Conservation (phyloP, 768 basidiomycete species). For the Imleria badia region DNA sequence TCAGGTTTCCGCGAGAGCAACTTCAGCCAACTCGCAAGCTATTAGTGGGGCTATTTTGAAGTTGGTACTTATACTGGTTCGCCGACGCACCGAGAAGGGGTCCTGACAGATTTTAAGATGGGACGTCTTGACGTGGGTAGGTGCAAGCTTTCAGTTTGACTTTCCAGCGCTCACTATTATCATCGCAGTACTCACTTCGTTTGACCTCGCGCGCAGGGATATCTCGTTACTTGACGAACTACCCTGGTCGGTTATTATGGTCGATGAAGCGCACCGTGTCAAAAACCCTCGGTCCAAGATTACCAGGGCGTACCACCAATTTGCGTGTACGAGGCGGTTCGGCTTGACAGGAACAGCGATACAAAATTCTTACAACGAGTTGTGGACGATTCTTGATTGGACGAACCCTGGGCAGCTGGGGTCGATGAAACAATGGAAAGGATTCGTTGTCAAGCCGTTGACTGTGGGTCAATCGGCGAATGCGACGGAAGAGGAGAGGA, state of each 20-base stretch:
- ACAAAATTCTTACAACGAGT: conserved; percentile 87
- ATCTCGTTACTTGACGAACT: conserved; percentile 69
- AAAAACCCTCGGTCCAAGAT: conserved; percentile 75
- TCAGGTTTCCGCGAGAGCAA: background rate
- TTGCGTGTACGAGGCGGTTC: conserved; percentile 67
- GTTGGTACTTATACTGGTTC: conserved; percentile 67
- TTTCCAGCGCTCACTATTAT: background rate
- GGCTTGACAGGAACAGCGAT: conserved; percentile 84
- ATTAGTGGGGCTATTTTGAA: conserved; percentile 94
- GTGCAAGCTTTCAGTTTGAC: conserved; percentile 26
- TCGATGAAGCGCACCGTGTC: conserved; percentile 90
- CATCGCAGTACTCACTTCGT: conserved; percentile 71
- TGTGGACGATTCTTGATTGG: conserved; percentile 94
- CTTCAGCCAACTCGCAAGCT: background rate
- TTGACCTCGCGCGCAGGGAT: conserved; percentile 70
- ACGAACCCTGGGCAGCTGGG: conserved; percentile 83
- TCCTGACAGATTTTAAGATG: conserved; percentile 70
- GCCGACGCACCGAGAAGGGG: conserved; percentile 49
- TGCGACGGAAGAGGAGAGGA: conserved; percentile 61
- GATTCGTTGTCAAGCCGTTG: conserved; percentile 66
- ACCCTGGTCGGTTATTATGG: conserved; percentile 69
- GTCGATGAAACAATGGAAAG: conserved; percentile 71
- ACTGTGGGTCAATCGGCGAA: conserved; percentile 64
- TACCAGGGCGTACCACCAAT: conserved; percentile 67
- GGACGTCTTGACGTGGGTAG: conserved; percentile 83